A percentile compares a stretch with the other conserved stretches of the same genome.
phyloP scores from a whole-genome alignment of 2,329 filamentous ascomycete species.

The Westerdykella ornata region DNA sequence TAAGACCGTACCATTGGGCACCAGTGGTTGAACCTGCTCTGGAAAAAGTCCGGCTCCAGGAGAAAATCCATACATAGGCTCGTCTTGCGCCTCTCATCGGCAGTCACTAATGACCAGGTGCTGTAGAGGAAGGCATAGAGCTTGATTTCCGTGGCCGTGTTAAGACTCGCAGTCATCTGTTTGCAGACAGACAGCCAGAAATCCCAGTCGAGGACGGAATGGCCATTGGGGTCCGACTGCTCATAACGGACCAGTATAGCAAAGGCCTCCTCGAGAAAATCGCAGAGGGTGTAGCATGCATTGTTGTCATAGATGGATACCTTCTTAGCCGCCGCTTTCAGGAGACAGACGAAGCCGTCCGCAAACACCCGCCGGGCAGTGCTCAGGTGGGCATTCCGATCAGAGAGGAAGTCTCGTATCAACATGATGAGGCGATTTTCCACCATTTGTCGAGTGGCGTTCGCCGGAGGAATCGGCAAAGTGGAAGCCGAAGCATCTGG shows the following conservation, averaged over 20 bases:
- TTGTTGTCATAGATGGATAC: constrained; percentile 76
- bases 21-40: constrained; percentile 85
- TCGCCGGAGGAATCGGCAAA: constrained; percentile 57
- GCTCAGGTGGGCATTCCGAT: constrained; percentile 49
- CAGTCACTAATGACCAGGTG: constrained; percentile 66
- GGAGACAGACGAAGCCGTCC: constrained; percentile 63
- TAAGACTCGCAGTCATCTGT: constrained; percentile 73
- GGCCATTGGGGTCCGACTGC: constrained; percentile 39
- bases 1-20: constrained; percentile 92
- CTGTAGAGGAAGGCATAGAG: constrained; percentile 75
- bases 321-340: constrained; percentile 66
- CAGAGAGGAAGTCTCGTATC: constrained; percentile 70
- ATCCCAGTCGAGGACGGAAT: constrained; percentile 60
- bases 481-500: constrained; percentile 62
- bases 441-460: constrained; percentile 73
- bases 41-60: constrained; percentile 66
- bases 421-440: constrained; percentile 80
- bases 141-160: constrained; percentile 83
- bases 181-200: constrained; percentile 82
- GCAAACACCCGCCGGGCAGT: constrained; percentile 64
- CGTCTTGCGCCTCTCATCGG: constrained; percentile 60
- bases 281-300: constrained; percentile 83
- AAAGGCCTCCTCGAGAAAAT: constrained; percentile 79
- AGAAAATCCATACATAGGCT: constrained; percentile 68
- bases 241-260: constrained; percentile 59